These are phyloP conservation scores for Neofusicoccum laricinum DNA, from an alignment of 2,329 filamentous ascomycete genomes.

Conservation along the genomic window DNA sequence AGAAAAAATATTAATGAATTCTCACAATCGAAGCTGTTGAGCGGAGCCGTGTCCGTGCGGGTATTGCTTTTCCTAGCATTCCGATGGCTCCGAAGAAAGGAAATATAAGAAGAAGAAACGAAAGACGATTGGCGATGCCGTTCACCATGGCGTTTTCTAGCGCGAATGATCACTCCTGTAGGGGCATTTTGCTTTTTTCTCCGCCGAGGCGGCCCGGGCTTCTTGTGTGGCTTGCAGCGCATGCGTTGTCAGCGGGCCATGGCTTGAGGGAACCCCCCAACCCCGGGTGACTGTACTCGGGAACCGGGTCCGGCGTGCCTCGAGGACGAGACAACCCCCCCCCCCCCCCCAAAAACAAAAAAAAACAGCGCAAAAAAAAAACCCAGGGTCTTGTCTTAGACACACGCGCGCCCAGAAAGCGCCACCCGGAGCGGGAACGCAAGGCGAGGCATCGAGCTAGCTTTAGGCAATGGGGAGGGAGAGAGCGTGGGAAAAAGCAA, in stretches of 20 bases:
- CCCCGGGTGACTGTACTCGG: not conserved
- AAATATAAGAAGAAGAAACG: not conserved
- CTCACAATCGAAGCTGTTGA: not conserved
- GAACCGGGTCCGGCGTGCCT: not conserved
- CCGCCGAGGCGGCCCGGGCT: not conserved
- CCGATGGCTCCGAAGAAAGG: not conserved
- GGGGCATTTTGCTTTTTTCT: not conserved
- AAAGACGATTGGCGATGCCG: not conserved
- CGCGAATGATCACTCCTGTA: not conserved
- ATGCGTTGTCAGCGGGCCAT: not conserved
- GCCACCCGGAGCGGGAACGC: constrained; percentile 3
- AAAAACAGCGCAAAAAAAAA: not conserved
- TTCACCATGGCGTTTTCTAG: not conserved
- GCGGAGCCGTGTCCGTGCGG: not conserved
- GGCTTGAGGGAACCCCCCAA: not conserved
- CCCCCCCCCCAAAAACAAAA: too few relatives aligned
- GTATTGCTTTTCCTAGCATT: not conserved
- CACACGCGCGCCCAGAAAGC: not conserved
- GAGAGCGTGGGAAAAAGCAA: not conserved
- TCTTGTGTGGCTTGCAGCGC: not conserved
- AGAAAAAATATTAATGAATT: not conserved
- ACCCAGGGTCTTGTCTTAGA: not conserved
- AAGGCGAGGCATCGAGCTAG: not conserved
- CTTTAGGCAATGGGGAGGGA: not conserved
- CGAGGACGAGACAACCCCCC: not conserved